phyloP scores from a whole-genome alignment of 345 rosid species.

The Sisymbrium altissimum region DNA sequence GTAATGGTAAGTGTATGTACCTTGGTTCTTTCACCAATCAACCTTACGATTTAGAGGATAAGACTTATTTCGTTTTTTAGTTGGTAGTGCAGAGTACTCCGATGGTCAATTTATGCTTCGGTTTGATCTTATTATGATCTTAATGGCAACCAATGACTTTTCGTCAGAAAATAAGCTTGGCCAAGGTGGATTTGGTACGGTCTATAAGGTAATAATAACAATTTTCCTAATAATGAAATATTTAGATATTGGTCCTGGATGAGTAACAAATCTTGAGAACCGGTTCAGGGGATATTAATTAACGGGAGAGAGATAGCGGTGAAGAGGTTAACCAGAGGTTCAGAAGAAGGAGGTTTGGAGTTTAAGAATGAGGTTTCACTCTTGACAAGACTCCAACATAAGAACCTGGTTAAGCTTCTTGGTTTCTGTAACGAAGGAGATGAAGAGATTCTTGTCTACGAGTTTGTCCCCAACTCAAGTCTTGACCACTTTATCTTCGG shows the following conservation, averaged over 20 bases:
- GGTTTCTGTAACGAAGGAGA: no score
- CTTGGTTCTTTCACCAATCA: neutral
- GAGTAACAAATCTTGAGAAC: neutral
- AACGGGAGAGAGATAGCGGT: slow-evolving; percentile 41
- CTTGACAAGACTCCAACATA: no score
- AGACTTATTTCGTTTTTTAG: neutral
- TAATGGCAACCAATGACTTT: no score
- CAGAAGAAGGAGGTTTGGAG: no score
- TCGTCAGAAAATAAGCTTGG: slow-evolving; percentile 10
- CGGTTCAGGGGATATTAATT: slow-evolving; percentile 34
- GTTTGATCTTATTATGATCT: no score
- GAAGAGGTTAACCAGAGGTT: slow-evolving; percentile 28
- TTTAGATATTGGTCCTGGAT: neutral
- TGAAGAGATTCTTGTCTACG: no score
- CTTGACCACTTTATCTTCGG: neutral
- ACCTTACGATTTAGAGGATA: neutral
- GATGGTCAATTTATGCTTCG: neutral
- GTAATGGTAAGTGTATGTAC: neutral
- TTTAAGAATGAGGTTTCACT: no score
- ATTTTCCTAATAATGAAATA: neutral
- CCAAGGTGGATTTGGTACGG: slow-evolving; percentile 41
- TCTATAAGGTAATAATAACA: slow-evolving; percentile 35
- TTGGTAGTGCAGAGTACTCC: neutral
- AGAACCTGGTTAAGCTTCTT: no score
- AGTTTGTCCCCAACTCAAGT: neutral